A percentile compares a stretch with the other conserved stretches of the same genome.
phyloP scores from a whole-genome alignment of 257 asterid genomes.

The Agastache rugosa region DNA sequence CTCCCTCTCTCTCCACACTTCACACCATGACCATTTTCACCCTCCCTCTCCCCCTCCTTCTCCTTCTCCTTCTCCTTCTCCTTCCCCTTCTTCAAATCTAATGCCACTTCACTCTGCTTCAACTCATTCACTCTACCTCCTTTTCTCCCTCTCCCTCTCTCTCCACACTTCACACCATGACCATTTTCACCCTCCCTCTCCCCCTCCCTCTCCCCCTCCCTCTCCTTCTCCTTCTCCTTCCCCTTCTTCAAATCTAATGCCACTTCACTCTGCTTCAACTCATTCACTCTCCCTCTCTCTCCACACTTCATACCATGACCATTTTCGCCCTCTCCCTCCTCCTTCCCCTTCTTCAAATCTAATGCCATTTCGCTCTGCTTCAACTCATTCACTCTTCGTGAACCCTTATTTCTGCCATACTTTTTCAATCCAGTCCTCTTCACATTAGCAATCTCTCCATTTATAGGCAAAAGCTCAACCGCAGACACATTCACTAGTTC shows the following conservation, averaged over 20 bases:
- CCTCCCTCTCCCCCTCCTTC: slow-evolving; percentile 6
- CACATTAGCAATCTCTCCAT: slow-evolving; percentile 7
- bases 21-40: too few relatives aligned
- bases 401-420: slow-evolving; percentile 16
- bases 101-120: slow-evolving; percentile 20
- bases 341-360: slow-evolving; percentile 20
- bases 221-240: slow-evolving; percentile 3
- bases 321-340: slow-evolving; percentile 21
- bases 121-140: background rate
- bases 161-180: background rate
- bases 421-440: slow-evolving; percentile 16
- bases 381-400: slow-evolving; percentile 17
- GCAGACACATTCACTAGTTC: slow-evolving; percentile 7
- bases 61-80: slow-evolving; percentile 8
- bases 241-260: slow-evolving; percentile 12
- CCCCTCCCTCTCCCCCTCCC: background rate
- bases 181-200: too few relatives aligned
- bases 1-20: background rate
- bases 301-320: background rate
- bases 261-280: slow-evolving; percentile 24
- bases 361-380: slow-evolving; percentile 16
- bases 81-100: slow-evolving; percentile 9
- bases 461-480: slow-evolving; percentile 32
- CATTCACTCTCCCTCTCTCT: slow-evolving; percentile 23
- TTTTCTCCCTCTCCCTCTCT: background rate